phyloP scores from a whole-genome alignment of 2,329 filamentous ascomycete species.

The Lachnellula occidentalis region DNA sequence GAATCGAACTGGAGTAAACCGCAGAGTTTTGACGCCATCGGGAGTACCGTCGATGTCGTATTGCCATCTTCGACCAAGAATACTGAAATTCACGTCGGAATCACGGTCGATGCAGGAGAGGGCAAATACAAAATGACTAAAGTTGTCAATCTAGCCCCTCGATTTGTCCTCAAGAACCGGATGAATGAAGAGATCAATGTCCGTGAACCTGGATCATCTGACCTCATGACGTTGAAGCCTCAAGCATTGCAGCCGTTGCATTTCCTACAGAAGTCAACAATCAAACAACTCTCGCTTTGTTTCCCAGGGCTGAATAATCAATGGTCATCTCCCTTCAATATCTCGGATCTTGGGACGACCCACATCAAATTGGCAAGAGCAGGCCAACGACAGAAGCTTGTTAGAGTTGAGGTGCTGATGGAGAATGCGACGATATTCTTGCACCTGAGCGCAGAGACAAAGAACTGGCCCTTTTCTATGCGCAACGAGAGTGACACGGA shows the following conservation, averaged over 20 bases:
- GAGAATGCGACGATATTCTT: constrained; percentile 92
- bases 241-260: constrained; percentile 82
- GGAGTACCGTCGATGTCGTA: constrained; percentile 83
- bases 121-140: constrained; percentile 98
- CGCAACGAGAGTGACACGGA: constrained; percentile 96
- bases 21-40: constrained; percentile 96
- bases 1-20: constrained; percentile 95
- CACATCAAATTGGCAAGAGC: constrained; percentile 92
- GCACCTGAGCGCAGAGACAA: constrained; percentile 82
- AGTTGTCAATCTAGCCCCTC: constrained; percentile 84
- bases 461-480: constrained; percentile 98
- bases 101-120: constrained; percentile 83
- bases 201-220: constrained; percentile 85
- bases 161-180: constrained; percentile 92
- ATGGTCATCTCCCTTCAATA: constrained; percentile 97
- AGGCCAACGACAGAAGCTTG: constrained; percentile 80
- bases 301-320: constrained; percentile 93
- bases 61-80: constrained; percentile 64
- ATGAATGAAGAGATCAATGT: constrained; percentile 83
- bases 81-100: constrained; percentile 84
- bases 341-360: constrained; percentile 85
- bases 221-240: constrained; percentile 69
- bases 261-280: constrained; percentile 75
- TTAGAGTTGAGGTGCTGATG: constrained; percentile 84
- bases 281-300: constrained; percentile 88